These are phyloP conservation scores for Fragilaria radians DNA, from an alignment of 108 stramenopile genomes.

Conservation along the genomic window DNA sequence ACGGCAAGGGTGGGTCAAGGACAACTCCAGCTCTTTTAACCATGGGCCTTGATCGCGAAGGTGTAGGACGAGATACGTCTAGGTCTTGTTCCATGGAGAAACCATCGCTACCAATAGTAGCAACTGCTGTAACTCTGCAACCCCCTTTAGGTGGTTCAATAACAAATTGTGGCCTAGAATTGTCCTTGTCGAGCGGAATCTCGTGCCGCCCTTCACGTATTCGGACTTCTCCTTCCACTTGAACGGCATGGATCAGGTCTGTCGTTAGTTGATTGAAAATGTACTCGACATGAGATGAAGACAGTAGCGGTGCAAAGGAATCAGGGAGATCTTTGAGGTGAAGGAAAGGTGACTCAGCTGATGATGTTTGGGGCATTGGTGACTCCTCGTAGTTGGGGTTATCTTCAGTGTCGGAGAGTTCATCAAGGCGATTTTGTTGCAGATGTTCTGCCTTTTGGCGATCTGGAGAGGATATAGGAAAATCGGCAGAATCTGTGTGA, in stretches of 20 bases:
- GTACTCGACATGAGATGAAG: constrained; percentile 70
- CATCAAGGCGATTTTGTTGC: not conserved
- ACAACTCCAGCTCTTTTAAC: constrained; percentile 61
- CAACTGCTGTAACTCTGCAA: constrained; percentile 47
- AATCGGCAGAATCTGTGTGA: not conserved
- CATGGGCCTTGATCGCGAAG: constrained; percentile 59
- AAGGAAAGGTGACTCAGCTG: constrained; percentile 6
- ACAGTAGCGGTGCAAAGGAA: constrained; percentile 82
- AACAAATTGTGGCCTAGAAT: constrained; percentile 69
- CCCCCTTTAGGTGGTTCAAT: constrained; percentile 49
- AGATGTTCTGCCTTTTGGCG: not conserved
- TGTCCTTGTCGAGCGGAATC: constrained; percentile 76
- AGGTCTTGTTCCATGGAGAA: constrained; percentile 63
- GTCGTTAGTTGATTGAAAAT: constrained; percentile 59
- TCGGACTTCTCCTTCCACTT: constrained; percentile 48
- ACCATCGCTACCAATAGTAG: constrained; percentile 56
- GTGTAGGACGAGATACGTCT: constrained; percentile 45
- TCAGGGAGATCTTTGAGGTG: constrained; percentile 55
- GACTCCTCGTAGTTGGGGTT: not conserved
- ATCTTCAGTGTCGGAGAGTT: not conserved
- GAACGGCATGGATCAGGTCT: constrained; percentile 72
- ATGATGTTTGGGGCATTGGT: not conserved
- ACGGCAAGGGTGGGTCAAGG: constrained; percentile 69
- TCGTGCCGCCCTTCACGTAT: constrained; percentile 58
- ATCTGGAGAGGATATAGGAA: not conserved